phyloP scores from a whole-genome alignment of 495 filamentous ascomycete species.

The Penicillium simplicissimum region DNA sequence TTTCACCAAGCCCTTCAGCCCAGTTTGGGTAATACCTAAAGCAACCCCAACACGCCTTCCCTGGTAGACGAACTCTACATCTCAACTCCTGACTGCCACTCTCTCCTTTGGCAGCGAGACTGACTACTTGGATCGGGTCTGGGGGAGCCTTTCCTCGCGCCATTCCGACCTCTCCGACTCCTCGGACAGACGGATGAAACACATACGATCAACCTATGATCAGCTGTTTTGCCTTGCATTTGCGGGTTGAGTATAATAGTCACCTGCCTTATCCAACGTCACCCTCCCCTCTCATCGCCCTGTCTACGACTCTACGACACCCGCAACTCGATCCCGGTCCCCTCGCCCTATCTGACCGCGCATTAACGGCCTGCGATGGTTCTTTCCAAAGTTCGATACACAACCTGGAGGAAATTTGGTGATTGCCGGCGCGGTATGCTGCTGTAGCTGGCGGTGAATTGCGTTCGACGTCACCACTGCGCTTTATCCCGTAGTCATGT shows the following conservation, averaged over 20 bases:
- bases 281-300: constrained; percentile 1
- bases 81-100: background rate
- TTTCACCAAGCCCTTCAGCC: constrained; percentile 4
- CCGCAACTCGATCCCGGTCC: background rate
- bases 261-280: constrained; percentile 10
- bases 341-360: constrained; percentile 9
- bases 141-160: background rate
- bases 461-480: constrained; percentile 13
- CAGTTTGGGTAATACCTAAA: constrained; percentile 12
- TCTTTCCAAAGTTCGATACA: constrained; percentile 20
- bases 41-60: constrained; percentile 3
- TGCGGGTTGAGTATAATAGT: constrained; percentile 15
- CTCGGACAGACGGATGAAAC: background rate
- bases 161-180: background rate
- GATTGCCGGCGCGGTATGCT: constrained; percentile 28
- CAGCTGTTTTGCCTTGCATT: constrained; percentile 16
- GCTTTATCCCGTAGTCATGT: constrained; percentile 31
- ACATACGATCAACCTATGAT: constrained; percentile 10
- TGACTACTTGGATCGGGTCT: background rate
- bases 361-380: constrained; percentile 29
- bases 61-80: constrained; percentile 3
- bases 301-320: background rate
- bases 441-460: constrained; percentile 24
- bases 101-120: background rate
- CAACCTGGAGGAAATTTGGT: constrained; percentile 29